Evolutionary conservation across 495 filamentous ascomycete species (phyloP), one percentile per base, ranked within the genome.

Genomic region (Emericellopsis terricola): DNA sequence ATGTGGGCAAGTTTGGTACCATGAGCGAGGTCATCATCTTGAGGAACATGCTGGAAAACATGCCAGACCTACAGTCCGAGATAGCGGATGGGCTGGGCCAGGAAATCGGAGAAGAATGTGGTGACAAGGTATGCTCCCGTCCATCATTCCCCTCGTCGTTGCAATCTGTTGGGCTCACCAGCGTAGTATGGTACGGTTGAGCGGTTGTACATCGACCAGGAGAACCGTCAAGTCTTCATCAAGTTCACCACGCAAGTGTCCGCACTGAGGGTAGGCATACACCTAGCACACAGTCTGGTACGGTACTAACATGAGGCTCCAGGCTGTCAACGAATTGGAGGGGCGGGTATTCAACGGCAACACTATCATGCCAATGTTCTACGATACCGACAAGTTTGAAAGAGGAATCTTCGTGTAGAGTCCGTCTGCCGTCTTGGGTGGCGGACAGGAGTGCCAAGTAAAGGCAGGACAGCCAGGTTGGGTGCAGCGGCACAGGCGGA

Each of bases 61-160:
- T 93, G 64, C 48, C 46, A 0, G 59, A 75, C 33, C 42, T 70
- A 1, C 57, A 87, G 20, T 58, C 55, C 1, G 91, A 94, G 56
- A 56, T 65, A 19, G 69, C 73, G 38, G 76, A 77, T 9, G 80
- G 77, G 0, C 50, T 97, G 41, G 69, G 82, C 44, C 85, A 94
- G 55, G 84, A 94, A 55, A 92, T 97, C 49, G 89, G 89, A 14
- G 81, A 92, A 38, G 82, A 89, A 52, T 94, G 87, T 53, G 70
- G 71, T 27, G 68, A 80, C 31, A 81, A 85, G 69, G 69, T 74
- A 42, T 33, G 57, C 43, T 30, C n/a, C 19, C 27, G 19, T 15
- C 31, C 31, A 39, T 40, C 40, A 39, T 27, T 39, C 35, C 36
- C 48, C 5, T 36, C 13, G 18, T 11, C 3, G 8, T 17, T 2